Base-by-base conservation (phyloP, 257 asterid species). In the Cynanchum wilfordii region DNA sequence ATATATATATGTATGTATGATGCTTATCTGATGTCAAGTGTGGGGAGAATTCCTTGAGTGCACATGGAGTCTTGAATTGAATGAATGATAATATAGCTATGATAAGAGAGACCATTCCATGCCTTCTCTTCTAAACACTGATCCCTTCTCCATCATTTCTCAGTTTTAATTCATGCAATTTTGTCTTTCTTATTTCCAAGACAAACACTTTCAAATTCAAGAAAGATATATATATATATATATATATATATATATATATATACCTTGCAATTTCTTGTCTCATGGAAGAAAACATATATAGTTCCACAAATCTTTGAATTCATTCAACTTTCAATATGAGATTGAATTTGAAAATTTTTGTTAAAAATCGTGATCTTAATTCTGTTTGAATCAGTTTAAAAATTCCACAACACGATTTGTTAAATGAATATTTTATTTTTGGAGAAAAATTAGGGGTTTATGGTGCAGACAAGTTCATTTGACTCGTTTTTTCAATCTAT, bases 151-250 rank as follows among this genome's bases (percentile, higher is more conserved):
- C n/a, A 0, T 52, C 25, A 7, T 20, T 2, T 52, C n/a, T 54
- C 27, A 7, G 25, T 7, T 52, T 7, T 2, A 36, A 2, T 33
- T n/a, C 51, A 33, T 30, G 0, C 58, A 45, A 36, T 30, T 58
- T 57, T 67, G 77, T 72, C 74, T 38, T 29, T 30, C 22, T 66
- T 47, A 19, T 56, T 66, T 58, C 47, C 10, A 71, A 24, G 80
- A 30, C 69, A 77, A 71, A 65, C 51, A 36, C 75, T 74, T 42
- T 72, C 51, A 64, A 71, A 71, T 42, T 38, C 42, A 56, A 70
- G 74, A 38, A 36, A 70, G 66, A 22, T 38, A 17, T 54, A 4
- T 19, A 20, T 16, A n/a, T 29, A 52, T 36, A 40, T 44, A 70
- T 22, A 36, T 44, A 54, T 33, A 52, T 29, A 29, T 40, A 40